A percentile compares a stretch with the other conserved stretches of the same genome.
Evolutionary conservation across 306 rosid species (phyloP).

Genomic region (Rosa multiflora): DNA sequence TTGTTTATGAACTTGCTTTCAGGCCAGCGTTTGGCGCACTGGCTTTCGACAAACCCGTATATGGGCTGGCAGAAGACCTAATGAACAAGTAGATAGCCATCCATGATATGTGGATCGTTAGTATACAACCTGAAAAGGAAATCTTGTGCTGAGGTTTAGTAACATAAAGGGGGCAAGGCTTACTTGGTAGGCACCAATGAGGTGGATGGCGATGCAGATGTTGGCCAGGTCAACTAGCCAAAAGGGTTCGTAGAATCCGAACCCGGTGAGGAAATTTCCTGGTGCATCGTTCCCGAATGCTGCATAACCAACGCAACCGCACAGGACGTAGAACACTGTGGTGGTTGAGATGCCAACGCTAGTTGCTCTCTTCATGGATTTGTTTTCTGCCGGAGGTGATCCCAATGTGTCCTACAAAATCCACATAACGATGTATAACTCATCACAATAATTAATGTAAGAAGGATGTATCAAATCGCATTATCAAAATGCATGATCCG

Average conservation of each 20-base stretch:
- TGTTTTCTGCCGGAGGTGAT: conserved; percentile 88
- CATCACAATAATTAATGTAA: not conserved
- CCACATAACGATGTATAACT: not conserved
- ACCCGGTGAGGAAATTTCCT: conserved; percentile 96
- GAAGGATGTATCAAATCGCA: not conserved
- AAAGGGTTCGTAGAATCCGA: conserved; percentile 97
- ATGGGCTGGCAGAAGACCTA: conserved; percentile 92
- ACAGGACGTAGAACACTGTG: conserved; percentile 71
- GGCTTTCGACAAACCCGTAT: conserved; percentile 62
- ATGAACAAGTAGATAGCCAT: not conserved
- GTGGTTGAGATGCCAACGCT: conserved; percentile 74
- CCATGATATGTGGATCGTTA: not conserved
- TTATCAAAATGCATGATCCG: not conserved
- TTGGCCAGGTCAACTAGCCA: conserved; percentile 94
- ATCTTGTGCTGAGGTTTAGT: not conserved
- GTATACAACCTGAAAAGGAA: not conserved
- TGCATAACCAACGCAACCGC: conserved; percentile 88
- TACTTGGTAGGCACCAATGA: conserved; percentile 96
- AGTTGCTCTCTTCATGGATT: conserved; percentile 81
- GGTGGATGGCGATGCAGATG: conserved; percentile 77
- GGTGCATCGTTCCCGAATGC: conserved; percentile 94
- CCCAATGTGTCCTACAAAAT: conserved; percentile 68
- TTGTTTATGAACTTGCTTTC: conserved; percentile 57
- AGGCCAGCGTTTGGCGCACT: conserved; percentile 53
- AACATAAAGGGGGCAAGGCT: not conserved